Evolutionary conservation across 169 alveolate species (phyloP).

Genomic region (Miamiensis avidus): DNA sequence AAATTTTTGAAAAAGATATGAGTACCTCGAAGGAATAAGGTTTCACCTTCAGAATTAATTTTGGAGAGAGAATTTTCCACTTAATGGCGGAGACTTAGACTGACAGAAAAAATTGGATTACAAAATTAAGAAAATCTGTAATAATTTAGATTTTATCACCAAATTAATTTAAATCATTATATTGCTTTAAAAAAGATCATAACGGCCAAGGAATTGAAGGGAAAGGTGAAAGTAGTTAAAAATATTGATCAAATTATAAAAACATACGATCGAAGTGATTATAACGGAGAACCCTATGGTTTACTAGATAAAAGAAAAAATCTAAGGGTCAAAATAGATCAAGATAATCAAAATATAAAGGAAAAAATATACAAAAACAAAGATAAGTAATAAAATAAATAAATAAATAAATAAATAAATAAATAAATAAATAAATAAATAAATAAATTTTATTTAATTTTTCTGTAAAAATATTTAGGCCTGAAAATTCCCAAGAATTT

Average conservation of each 20-base stretch:
- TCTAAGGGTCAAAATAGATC: not conserved
- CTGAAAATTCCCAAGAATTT: not conserved
- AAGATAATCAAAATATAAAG: not conserved
- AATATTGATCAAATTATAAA: not conserved
- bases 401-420: too few species aligned
- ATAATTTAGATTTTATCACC: too few species aligned
- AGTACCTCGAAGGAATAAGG: constrained; percentile 34
- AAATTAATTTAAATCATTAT: constrained; percentile 1
- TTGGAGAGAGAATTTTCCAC: constrained; percentile 47
- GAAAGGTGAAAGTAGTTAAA: not conserved
- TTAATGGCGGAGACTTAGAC: constrained; percentile 30
- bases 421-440: too few species aligned
- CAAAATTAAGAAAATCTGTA: constrained; percentile 25
- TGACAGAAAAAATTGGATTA: constrained; percentile 27
- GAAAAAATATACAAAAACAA: not conserved
- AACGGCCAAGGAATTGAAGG: not conserved
- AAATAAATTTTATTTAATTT: not conserved
- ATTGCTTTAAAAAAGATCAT: not conserved
- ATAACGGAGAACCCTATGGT: not conserved
- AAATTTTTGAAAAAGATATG: constrained; percentile 41
- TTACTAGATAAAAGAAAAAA: not conserved
- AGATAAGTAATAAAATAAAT: not conserved
- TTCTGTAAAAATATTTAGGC: not conserved
- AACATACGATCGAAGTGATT: not conserved
- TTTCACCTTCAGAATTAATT: constrained; percentile 26